Evolutionary conservation across 768 basidiomycete genomes (phyloP).

Genomic region (Boletellus ananas): DNA sequence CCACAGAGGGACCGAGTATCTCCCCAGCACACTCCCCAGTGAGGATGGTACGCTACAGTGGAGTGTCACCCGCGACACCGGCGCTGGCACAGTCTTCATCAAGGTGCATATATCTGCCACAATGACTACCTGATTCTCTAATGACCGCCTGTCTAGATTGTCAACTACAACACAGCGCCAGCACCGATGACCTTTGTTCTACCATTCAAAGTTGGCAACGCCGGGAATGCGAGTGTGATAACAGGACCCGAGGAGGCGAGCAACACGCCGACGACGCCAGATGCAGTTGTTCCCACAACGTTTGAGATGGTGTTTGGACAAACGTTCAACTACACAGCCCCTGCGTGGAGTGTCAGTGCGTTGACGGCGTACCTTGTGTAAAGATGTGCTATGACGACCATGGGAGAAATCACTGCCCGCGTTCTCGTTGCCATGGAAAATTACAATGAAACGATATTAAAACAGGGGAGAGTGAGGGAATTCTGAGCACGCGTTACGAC

Average conservation of each 20-base stretch:
- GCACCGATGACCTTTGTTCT: constrained; percentile 48
- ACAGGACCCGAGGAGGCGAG: constrained; percentile 47
- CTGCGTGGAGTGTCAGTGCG: constrained; percentile 43
- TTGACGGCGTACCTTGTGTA: constrained; percentile 14
- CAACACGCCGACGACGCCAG: constrained; percentile 52
- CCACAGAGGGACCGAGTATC: constrained; percentile 58
- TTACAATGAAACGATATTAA: no score
- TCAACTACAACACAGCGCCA: constrained; percentile 44
- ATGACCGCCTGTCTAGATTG: constrained; percentile 36
- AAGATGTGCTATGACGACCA: neutral
- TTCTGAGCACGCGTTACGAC: neutral
- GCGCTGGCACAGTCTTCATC: constrained; percentile 42
- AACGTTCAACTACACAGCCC: constrained; percentile 53
- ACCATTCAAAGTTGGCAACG: constrained; percentile 47
- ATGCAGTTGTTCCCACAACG: constrained; percentile 44
- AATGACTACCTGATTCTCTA: neutral
- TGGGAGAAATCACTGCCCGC: neutral
- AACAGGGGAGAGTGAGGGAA: no score
- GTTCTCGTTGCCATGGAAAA: no score
- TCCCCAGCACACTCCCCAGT: constrained; percentile 58
- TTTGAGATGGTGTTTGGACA: constrained; percentile 45
- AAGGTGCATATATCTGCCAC: constrained; percentile 40
- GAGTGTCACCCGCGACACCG: constrained; percentile 45
- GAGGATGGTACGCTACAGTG: constrained; percentile 51
- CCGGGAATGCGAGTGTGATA: constrained; percentile 48